A percentile compares a stretch with the other conserved stretches of the same genome.
phyloP scores from a whole-genome alignment of 2,329 filamentous ascomycete genomes.

The Cytospora mali region DNA sequence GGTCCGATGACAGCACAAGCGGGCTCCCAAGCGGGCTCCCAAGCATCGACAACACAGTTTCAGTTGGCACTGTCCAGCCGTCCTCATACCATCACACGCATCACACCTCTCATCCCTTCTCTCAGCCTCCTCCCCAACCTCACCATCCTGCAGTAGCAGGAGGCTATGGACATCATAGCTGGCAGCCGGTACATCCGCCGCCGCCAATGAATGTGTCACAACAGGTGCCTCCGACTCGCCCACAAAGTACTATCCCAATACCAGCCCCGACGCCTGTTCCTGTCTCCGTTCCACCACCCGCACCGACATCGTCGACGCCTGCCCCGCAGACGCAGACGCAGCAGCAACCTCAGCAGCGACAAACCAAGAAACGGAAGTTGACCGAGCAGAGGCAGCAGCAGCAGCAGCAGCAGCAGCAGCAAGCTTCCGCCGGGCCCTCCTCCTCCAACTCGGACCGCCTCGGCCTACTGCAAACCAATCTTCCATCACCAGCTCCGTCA shows the following conservation, averaged over 20 bases:
- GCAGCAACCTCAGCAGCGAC: constrained; percentile 24
- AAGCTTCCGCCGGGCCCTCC: constrained; percentile 27
- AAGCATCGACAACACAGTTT: constrained; percentile 29
- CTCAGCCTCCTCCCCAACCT: constrained; percentile 27
- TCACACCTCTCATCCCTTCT: constrained; percentile 26
- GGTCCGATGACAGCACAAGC: constrained; percentile 25
- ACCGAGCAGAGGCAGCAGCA: constrained; percentile 30
- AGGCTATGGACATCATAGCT: constrained; percentile 29
- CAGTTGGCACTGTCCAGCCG: constrained; percentile 29
- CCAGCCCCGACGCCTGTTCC: constrained; percentile 25
- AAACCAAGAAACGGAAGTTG: constrained; percentile 29
- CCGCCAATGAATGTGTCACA: constrained; percentile 29
- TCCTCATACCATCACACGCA: constrained; percentile 25
- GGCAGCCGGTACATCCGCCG: constrained; percentile 32
- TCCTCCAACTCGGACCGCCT: constrained; percentile 25
- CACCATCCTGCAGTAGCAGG: constrained; percentile 28
- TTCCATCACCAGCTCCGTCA: constrained; percentile 28
- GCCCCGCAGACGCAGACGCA: constrained; percentile 16
- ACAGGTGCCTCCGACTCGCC: constrained; percentile 29
- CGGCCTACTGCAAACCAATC: constrained; percentile 26
- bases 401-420: constrained; percentile 31
- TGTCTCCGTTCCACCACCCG: constrained; percentile 24
- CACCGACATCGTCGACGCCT: constrained; percentile 24
- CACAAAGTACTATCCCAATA: constrained; percentile 25
- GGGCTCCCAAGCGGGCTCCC: constrained; percentile 22